phyloP scores from a whole-genome alignment of 352 stramenopile species.

The Hyaloperonospora brassicae region DNA sequence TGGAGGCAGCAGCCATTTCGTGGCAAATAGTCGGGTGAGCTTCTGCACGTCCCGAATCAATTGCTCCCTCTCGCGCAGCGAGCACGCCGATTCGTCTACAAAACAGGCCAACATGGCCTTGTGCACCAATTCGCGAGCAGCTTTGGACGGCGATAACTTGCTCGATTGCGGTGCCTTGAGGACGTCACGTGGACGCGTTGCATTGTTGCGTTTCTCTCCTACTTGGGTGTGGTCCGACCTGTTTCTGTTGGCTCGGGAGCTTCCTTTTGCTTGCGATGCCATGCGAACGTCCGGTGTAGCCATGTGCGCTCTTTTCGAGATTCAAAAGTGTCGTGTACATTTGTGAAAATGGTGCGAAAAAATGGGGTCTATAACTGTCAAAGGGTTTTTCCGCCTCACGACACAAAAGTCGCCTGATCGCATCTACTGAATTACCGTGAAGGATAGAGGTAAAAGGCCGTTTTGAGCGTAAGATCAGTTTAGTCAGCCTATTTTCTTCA shows the following conservation, averaged over 20 bases:
- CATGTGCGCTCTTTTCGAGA: slow-evolving; percentile 10
- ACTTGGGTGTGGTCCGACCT: slow-evolving; percentile 1
- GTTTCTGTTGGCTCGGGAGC: slow-evolving; percentile 1
- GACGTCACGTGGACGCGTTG: slow-evolving; percentile 1
- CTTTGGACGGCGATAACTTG: slow-evolving; percentile 19
- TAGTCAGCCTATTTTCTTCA: too few species aligned
- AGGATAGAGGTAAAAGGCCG: too few species aligned
- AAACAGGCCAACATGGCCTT: slow-evolving; percentile 40
- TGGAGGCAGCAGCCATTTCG: slow-evolving; percentile 22
- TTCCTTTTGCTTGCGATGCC: slow-evolving; percentile 4
- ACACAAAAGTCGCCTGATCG: too few species aligned
- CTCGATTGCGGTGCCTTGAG: not conserved
- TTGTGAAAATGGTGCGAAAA: too few species aligned
- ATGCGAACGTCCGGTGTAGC: not conserved
- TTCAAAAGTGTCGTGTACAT: too few species aligned
- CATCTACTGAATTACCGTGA: too few species aligned
- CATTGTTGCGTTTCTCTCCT: not conserved
- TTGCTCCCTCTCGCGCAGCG: slow-evolving; percentile 14
- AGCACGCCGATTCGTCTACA: slow-evolving; percentile 14
- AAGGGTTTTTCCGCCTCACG: too few species aligned
- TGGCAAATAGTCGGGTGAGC: slow-evolving; percentile 33
- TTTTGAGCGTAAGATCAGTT: too few species aligned
- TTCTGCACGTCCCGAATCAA: slow-evolving; percentile 27
- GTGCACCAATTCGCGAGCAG: slow-evolving; percentile 27
- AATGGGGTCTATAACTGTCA: too few species aligned